phyloP scores from a whole-genome alignment of 2,329 filamentous ascomycete species.

The Cladobotryum mycophilum region DNA sequence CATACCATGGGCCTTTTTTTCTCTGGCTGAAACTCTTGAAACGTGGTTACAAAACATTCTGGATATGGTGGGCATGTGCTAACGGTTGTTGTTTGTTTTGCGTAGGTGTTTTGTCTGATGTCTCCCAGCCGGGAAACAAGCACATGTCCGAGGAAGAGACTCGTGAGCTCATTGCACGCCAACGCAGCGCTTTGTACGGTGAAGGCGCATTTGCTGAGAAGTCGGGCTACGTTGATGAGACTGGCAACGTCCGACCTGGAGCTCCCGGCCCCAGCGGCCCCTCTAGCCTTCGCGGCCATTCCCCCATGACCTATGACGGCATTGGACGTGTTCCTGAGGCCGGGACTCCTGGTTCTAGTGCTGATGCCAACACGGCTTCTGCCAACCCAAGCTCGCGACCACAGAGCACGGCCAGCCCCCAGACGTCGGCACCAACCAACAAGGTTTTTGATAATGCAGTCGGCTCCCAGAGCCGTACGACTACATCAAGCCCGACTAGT shows the following conservation, averaged over 20 bases:
- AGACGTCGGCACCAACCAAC: slow-evolving; percentile 50
- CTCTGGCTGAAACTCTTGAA: slow-evolving; percentile 5
- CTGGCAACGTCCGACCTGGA: slow-evolving; percentile 54
- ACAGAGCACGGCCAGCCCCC: slow-evolving; percentile 81
- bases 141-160: slow-evolving; percentile 93
- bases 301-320: slow-evolving; percentile 71
- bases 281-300: slow-evolving; percentile 64
- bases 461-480: slow-evolving; percentile 63
- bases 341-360: slow-evolving; percentile 34
- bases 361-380: slow-evolving; percentile 43
- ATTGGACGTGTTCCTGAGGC: slow-evolving; percentile 36
- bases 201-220: slow-evolving; percentile 64
- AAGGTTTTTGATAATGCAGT: slow-evolving; percentile 56
- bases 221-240: slow-evolving; percentile 62
- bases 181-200: slow-evolving; percentile 90
- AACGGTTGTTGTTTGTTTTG: slow-evolving; percentile 31
- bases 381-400: slow-evolving; percentile 56
- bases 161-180: slow-evolving; percentile 89
- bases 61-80: slow-evolving; percentile 25
- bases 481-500: slow-evolving; percentile 73
- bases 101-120: slow-evolving; percentile 47
- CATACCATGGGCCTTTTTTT: slow-evolving; percentile 10
- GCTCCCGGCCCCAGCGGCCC: slow-evolving; percentile 60
- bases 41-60: slow-evolving; percentile 19
- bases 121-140: slow-evolving; percentile 51